Evolutionary conservation across 345 rosid genomes (phyloP).

Genomic region (Trapa incisa): DNA sequence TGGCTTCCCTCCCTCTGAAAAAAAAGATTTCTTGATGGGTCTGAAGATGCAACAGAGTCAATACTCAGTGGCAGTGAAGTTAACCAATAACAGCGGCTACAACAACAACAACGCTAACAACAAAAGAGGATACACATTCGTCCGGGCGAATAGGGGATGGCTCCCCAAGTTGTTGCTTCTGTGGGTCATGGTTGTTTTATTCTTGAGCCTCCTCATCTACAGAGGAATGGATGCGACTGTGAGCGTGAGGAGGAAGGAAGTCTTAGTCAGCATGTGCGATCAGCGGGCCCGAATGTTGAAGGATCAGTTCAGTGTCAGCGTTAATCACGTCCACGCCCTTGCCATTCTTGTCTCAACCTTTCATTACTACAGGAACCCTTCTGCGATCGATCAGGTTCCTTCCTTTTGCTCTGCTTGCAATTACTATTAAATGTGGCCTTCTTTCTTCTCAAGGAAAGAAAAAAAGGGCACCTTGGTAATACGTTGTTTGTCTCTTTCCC

Average conservation of each 20-base stretch:
- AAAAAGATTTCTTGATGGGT: conserved; percentile 28
- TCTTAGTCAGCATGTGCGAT: conserved; percentile 80
- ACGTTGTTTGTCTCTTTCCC: not conserved
- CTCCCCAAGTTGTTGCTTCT: conserved; percentile 44
- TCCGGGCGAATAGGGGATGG: conserved; percentile 56
- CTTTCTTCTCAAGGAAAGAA: conserved; percentile 2
- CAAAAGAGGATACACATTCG: conserved; percentile 55
- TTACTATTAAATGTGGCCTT: not conserved
- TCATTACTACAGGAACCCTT: conserved; percentile 80
- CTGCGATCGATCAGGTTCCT: conserved; percentile 95
- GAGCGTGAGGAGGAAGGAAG: conserved; percentile 66
- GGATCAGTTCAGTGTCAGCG: conserved; percentile 94
- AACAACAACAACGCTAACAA: conserved; percentile 26
- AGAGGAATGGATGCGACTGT: conserved; percentile 45
- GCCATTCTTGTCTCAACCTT: conserved; percentile 96
- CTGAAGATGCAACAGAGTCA: conserved; percentile 43
- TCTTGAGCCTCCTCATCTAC: conserved; percentile 34
- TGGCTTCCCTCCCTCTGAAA: not conserved
- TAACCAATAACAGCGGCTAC: conserved; percentile 40
- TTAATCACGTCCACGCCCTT: conserved; percentile 95
- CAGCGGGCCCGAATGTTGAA: conserved; percentile 95
- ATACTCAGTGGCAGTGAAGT: conserved; percentile 49
- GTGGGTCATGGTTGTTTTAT: conserved; percentile 42
- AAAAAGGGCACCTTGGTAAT: not conserved
- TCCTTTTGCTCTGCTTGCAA: not conserved